phyloP scores from a whole-genome alignment of 768 basidiomycete genomes.

The Psilocybe sp. region DNA sequence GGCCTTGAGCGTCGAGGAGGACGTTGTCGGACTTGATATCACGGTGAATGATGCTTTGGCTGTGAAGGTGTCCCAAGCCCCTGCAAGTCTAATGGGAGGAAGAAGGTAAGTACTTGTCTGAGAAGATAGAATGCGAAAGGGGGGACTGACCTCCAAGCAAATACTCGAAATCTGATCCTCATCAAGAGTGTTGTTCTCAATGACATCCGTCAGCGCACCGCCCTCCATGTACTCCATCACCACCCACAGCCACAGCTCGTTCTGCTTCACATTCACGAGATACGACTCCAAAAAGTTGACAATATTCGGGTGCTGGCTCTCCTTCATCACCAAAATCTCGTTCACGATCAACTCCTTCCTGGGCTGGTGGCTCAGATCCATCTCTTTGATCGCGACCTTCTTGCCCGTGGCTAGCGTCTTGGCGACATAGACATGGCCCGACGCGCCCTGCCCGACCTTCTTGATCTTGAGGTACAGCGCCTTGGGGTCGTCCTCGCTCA shows the following conservation, averaged over 20 bases:
- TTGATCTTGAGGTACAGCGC: conserved; percentile 92
- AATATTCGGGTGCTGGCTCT: conserved; percentile 94
- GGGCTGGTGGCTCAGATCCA: conserved; percentile 93
- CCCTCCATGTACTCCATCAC: conserved; percentile 99
- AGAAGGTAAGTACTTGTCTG: not conserved
- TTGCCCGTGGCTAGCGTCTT: conserved; percentile 80
- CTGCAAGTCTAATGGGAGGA: conserved; percentile 77
- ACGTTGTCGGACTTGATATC: conserved; percentile 98
- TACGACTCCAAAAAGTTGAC: conserved; percentile 95
- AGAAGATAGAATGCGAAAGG: conserved; percentile 3
- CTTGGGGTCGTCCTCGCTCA: conserved; percentile 85
- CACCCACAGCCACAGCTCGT: conserved; percentile 96
- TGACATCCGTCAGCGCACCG: conserved; percentile 94
- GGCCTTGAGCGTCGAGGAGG: conserved; percentile 85
- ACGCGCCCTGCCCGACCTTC: conserved; percentile 98
- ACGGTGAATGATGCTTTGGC: conserved; percentile 92
- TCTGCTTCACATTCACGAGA: conserved; percentile 65
- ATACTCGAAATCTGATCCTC: conserved; percentile 96
- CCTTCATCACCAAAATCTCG: conserved; percentile 98
- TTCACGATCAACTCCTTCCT: conserved; percentile 98
- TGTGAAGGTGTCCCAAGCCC: conserved; percentile 89
- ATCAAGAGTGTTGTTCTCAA: conserved; percentile 93
- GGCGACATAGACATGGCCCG: conserved; percentile 96
- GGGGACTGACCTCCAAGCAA: conserved; percentile 72
- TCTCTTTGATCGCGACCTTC: conserved; percentile 97